Percentiles rank a stretch among this genome's conserved stretches.
Evolutionary conservation across 768 basidiomycete genomes (phyloP).

Genomic region (Suillus americanus): DNA sequence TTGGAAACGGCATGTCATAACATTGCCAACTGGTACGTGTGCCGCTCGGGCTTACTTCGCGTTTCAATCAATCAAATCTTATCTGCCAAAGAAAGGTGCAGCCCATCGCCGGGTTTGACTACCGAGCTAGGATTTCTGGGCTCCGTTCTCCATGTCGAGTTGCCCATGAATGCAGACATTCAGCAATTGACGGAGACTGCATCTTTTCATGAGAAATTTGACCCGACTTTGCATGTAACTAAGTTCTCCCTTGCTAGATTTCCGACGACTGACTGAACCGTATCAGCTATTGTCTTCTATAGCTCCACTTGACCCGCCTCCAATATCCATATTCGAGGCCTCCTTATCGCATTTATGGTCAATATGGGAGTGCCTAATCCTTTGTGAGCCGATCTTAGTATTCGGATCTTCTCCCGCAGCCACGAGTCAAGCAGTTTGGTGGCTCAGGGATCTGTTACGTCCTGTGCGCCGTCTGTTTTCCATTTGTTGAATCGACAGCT

Average conservation of each 20-base stretch:
- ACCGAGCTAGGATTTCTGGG: slow-evolving; percentile 86
- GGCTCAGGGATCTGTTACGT: slow-evolving; percentile 82
- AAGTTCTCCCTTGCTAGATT: too few relatives aligned
- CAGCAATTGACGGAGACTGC: slow-evolving; percentile 67
- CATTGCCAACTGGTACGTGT: slow-evolving; percentile 76
- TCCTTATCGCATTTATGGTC: slow-evolving; percentile 72
- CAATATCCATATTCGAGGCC: slow-evolving; percentile 61
- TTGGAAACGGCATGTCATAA: slow-evolving; percentile 86
- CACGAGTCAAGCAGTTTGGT: slow-evolving; percentile 90
- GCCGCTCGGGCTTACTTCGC: slow-evolving; percentile 1
- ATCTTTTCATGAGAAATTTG: slow-evolving; percentile 50
- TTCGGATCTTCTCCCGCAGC: slow-evolving; percentile 77
- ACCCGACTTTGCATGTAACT: slow-evolving; percentile 51
- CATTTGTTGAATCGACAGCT: not conserved
- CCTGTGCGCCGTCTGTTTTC: slow-evolving; percentile 51
- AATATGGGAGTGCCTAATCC: slow-evolving; percentile 90
- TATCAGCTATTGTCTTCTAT: slow-evolving; percentile 67
- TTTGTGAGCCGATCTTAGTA: slow-evolving; percentile 88
- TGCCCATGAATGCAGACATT: slow-evolving; percentile 68
- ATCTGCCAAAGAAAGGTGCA: slow-evolving; percentile 69
- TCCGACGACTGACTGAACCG: not conserved
- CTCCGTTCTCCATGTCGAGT: slow-evolving; percentile 65
- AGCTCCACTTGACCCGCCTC: slow-evolving; percentile 56
- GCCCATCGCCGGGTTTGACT: slow-evolving; percentile 59
- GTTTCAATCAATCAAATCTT: slow-evolving; percentile 11